Evolutionary conservation across 345 rosid species (phyloP).

Genomic region (Gossypium sturtianum): DNA sequence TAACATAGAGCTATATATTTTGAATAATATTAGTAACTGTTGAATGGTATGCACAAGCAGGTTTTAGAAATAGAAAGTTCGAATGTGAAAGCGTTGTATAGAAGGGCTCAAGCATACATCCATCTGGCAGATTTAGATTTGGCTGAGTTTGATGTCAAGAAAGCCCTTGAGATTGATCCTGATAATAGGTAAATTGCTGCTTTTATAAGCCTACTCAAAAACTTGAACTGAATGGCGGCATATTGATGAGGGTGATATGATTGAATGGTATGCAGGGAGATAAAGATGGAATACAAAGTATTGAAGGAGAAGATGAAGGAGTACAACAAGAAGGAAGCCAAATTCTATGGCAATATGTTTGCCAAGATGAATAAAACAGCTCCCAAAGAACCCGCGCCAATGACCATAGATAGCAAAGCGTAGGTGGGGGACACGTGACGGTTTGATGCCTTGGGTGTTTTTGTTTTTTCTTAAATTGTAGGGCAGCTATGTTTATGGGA

Average conservation of each 20-base stretch:
- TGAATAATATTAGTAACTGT: not conserved
- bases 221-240: too few species aligned
- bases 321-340: constrained; percentile 77
- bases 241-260: too few species aligned
- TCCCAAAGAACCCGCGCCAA: constrained; percentile 15
- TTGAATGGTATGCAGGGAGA: constrained; percentile 45
- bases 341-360: constrained; percentile 78
- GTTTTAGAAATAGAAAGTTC: constrained; percentile 61
- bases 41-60: constrained; percentile 23
- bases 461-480: not conserved
- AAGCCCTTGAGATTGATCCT: constrained; percentile 87
- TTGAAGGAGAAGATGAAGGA: constrained; percentile 84
- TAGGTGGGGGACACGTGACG: not conserved
- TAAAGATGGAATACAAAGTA: constrained; percentile 65
- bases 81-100: constrained; percentile 72
- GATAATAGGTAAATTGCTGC: constrained; percentile 47
- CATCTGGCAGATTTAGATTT: constrained; percentile 60
- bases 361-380: constrained; percentile 54
- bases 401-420: constrained; percentile 38
- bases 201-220: not conserved
- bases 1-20: not conserved
- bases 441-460: not conserved
- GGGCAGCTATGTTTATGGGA: not conserved
- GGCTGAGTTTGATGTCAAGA: constrained; percentile 77
- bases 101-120: constrained; percentile 76